phyloP scores from a whole-genome alignment of 2,329 filamentous ascomycete species.

The Aureobasidium melanogenum region DNA sequence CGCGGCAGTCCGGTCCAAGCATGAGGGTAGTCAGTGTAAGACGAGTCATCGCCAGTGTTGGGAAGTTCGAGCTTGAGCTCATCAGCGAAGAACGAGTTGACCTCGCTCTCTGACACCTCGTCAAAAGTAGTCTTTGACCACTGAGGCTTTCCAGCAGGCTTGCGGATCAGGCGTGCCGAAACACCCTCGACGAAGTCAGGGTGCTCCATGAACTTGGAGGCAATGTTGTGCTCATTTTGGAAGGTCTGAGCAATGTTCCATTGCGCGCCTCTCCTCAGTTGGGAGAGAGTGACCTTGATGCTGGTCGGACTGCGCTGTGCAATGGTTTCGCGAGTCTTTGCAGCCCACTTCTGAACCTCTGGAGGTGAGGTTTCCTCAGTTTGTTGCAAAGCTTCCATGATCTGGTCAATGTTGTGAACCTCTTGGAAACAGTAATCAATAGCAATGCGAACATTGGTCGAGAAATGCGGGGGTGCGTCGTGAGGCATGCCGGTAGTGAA shows the following conservation, averaged over 20 bases:
- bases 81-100: conserved; percentile 62
- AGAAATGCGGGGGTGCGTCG: conserved; percentile 52
- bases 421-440: conserved; percentile 61
- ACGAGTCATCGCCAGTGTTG: conserved; percentile 33
- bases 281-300: conserved; percentile 72
- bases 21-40: conserved; percentile 69
- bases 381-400: conserved; percentile 55
- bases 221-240: conserved; percentile 75
- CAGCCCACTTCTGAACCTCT: conserved; percentile 62
- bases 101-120: conserved; percentile 50
- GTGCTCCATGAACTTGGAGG: conserved; percentile 78
- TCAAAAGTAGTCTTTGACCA: conserved; percentile 70
- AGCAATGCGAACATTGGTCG: conserved; percentile 61
- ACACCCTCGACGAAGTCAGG: conserved; percentile 91
- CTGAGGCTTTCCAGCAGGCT: conserved; percentile 53
- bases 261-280: conserved; percentile 64
- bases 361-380: conserved; percentile 34
- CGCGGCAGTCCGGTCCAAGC: conserved; percentile 60
- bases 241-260: conserved; percentile 86
- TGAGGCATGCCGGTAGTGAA: conserved; percentile 79
- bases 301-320: conserved; percentile 74
- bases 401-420: conserved; percentile 52
- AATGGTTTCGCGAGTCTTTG: conserved; percentile 66
- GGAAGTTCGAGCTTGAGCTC: conserved; percentile 51
- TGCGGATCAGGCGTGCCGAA: conserved; percentile 66